Conservation (phyloP, 2,329 filamentous ascomycete genomes). For the Pseudogymnoascus sp. region DNA sequence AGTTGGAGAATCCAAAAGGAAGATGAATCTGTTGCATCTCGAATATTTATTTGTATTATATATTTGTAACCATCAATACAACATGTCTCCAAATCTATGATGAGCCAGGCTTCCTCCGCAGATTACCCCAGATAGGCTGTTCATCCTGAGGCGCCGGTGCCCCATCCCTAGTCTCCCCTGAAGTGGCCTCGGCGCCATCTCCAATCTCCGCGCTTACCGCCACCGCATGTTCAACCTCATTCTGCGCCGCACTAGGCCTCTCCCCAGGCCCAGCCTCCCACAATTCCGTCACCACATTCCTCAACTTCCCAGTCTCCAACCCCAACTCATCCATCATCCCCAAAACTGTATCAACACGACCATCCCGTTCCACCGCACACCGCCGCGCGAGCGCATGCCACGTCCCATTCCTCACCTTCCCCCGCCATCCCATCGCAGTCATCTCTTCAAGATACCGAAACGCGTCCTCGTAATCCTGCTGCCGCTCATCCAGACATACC, state of each 20-base stretch:
- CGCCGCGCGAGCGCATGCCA: conserved; percentile 23
- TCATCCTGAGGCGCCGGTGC: neutral
- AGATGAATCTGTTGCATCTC: neutral
- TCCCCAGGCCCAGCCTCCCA: conserved; percentile 7
- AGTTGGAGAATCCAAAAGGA: too few relatives aligned
- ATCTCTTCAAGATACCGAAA: conserved; percentile 45
- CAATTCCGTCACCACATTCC: neutral
- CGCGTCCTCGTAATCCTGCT: conserved; percentile 39
- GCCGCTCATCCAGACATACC: conserved; percentile 40
- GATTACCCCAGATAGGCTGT: conserved; percentile 1
- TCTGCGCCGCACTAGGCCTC: conserved; percentile 11
- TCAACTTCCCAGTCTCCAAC: conserved; percentile 8
- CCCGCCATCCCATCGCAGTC: conserved; percentile 32
- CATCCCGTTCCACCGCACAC: conserved; percentile 25
- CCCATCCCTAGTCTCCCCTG: neutral
- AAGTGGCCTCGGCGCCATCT: neutral
- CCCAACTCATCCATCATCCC: neutral
- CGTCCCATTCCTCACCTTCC: conserved; percentile 12
- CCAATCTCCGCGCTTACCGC: too few relatives aligned
- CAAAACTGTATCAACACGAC: conserved; percentile 20
- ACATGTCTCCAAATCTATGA: neutral
- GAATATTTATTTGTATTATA: neutral
- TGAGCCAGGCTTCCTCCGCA: neutral
- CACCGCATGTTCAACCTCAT: neutral
- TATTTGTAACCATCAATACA: neutral